Evolutionary conservation across 2,329 filamentous ascomycete species (phyloP).

Genomic region (Xylariaceae sp.): DNA sequence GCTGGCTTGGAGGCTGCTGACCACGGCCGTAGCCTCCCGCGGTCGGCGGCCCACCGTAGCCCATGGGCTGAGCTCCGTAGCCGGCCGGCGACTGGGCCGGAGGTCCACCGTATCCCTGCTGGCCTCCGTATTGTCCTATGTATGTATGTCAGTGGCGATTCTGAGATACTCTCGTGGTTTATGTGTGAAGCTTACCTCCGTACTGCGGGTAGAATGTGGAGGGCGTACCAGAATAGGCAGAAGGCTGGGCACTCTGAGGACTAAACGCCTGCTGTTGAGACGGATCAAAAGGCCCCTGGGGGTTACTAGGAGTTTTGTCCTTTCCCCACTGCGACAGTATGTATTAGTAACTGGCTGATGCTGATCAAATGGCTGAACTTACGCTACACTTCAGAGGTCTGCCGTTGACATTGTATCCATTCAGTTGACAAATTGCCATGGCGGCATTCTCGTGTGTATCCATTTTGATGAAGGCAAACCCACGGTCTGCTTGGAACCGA

Average conservation of each 20-base stretch:
- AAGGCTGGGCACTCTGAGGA: conserved; percentile 67
- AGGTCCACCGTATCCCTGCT: conserved; percentile 60
- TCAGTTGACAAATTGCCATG: conserved; percentile 97
- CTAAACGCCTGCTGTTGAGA: conserved; percentile 63
- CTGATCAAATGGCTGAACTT: conserved; percentile 43
- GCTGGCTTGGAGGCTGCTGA: conserved; percentile 52
- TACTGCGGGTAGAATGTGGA: conserved; percentile 91
- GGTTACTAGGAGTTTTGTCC: conserved; percentile 83
- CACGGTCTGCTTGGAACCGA: conserved; percentile 94
- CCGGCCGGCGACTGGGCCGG: conserved; percentile 57
- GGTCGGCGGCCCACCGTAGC: conserved; percentile 66
- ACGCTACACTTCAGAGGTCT: conserved; percentile 97
- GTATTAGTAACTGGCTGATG: conserved; percentile 31
- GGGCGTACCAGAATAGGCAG: conserved; percentile 70
- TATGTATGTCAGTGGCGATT: conserved; percentile 29
- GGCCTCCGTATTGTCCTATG: conserved; percentile 54
- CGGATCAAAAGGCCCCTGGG: conserved; percentile 65
- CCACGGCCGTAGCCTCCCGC: conserved; percentile 82
- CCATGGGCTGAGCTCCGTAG: conserved; percentile 63
- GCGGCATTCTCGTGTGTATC: conserved; percentile 96
- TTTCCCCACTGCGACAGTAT: conserved; percentile 79
- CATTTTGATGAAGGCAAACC: conserved; percentile 99
- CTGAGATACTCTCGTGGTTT: conserved; percentile 19
- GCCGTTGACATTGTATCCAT: conserved; percentile 96
- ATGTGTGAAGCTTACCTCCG: conserved; percentile 55